A percentile compares a stretch with the other conserved stretches of the same genome.
These are phyloP conservation scores for Lepidium africanum DNA, from an alignment of 345 rosid species.

Conservation along the genomic window DNA sequence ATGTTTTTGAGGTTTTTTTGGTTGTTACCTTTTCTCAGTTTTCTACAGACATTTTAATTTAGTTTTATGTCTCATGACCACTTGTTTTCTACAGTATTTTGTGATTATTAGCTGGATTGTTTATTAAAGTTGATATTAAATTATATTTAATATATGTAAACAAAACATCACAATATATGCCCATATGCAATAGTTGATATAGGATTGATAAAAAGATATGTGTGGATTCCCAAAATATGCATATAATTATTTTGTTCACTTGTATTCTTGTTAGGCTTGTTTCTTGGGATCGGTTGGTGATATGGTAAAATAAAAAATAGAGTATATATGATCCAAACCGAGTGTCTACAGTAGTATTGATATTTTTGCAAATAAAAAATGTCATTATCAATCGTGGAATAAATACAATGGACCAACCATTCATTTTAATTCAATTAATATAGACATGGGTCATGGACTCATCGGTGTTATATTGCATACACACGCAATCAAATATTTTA, in stretches of 20 bases:
- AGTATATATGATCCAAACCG: background rate
- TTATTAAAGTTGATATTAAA: too few species aligned
- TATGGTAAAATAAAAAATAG: background rate
- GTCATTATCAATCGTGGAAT: conserved; percentile 20
- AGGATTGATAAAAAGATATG: background rate
- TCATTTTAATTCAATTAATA: conserved; percentile 10
- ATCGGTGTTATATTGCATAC: background rate
- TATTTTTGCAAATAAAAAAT: conserved; percentile 10
- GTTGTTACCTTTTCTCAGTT: too few species aligned
- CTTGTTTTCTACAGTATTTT: too few species aligned
- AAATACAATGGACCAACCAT: conserved; percentile 31
- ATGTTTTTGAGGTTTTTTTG: too few species aligned
- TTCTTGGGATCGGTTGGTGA: background rate
- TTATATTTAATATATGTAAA: too few species aligned
- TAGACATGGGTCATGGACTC: conserved; percentile 18
- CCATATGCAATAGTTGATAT: background rate
- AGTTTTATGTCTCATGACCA: too few species aligned
- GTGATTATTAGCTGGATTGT: too few species aligned
- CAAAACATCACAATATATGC: too few species aligned
- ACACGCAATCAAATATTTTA: conserved; percentile 5
- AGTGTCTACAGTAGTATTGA: conserved; percentile 1
- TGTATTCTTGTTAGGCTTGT: background rate
- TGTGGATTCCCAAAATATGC: background rate
- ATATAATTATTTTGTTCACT: background rate
- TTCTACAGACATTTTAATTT: too few species aligned